Evolutionary conservation across 2,329 filamentous ascomycete species (phyloP).

Genomic region (Podosphaera fusca): DNA sequence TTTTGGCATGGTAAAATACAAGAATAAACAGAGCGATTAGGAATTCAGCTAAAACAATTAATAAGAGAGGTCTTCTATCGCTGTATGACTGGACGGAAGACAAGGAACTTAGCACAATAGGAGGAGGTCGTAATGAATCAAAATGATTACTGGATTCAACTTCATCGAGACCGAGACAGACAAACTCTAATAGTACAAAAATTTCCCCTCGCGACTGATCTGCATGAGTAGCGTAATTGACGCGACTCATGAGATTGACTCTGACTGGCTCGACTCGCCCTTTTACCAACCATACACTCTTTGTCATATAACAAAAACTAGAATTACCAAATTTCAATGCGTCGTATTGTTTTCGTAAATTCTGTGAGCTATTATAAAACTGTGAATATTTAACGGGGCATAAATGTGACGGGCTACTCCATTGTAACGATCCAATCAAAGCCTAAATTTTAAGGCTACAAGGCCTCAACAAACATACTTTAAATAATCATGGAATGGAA

Average conservation of each 20-base stretch:
- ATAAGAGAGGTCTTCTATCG: neutral
- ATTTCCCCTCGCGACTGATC: neutral
- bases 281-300: neutral
- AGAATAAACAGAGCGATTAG: no score
- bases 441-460: no score
- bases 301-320: neutral
- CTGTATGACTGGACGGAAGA: neutral
- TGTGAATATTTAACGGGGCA: no score
- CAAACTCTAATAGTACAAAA: no score
- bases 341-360: neutral
- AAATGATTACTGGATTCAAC: neutral
- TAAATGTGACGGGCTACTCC: no score
- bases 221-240: neutral
- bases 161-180: neutral
- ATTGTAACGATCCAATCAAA: no score
- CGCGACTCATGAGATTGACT: neutral
- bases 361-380: no score
- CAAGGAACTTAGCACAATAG: neutral
- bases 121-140: neutral
- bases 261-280: neutral
- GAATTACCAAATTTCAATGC: neutral
- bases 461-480: no score
- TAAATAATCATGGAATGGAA: no score
- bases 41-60: no score
- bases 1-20: no score